Percentiles rank a stretch among this genome's conserved stretches.
Conservation (phyloP, 2,329 filamentous ascomycete species). For the Ascocoryne sarcoides region DNA sequence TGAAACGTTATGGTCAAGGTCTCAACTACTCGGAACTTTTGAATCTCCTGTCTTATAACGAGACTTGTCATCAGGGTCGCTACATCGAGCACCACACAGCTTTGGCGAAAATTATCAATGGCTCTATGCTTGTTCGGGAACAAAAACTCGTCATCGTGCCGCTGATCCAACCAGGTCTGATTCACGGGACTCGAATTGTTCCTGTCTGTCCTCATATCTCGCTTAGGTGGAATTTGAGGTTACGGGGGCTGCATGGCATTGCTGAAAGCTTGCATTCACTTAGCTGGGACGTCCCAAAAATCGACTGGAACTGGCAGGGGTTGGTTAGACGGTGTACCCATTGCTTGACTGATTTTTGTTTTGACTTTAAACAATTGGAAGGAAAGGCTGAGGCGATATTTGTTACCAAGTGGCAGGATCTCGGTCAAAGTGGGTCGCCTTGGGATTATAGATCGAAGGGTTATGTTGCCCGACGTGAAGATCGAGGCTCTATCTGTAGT, state of each 20-base stretch:
- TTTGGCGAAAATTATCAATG: conserved; percentile 3
- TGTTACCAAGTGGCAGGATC: conserved; percentile 11
- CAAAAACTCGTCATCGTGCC: conserved; percentile 9
- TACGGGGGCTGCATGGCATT: not conserved
- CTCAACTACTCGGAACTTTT: conserved; percentile 3
- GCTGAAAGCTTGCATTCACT: too few species aligned
- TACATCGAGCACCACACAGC: conserved; percentile 5
- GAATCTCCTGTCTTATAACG: conserved; percentile 3
- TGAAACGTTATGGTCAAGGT: conserved; percentile 11
- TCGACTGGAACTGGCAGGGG: conserved; percentile 1
- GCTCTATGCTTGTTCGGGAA: conserved; percentile 3
- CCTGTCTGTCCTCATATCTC: conserved; percentile 7
- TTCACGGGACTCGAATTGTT: conserved; percentile 4
- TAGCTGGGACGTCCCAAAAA: not conserved
- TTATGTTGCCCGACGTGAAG: not conserved
- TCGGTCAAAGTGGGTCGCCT: conserved; percentile 5
- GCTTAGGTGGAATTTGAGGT: conserved; percentile 1
- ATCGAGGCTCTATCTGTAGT: not conserved
- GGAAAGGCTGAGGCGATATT: conserved; percentile 3
- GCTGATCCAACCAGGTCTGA: conserved; percentile 2
- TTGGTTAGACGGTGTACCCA: conserved; percentile 4
- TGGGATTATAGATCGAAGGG: not conserved
- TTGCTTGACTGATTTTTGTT: conserved; percentile 7
- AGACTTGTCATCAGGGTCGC: not conserved
- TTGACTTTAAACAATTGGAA: conserved; percentile 6